Percentiles rank a stretch among this genome's conserved stretches.
These are phyloP conservation scores for Talaromyces sp. DNA, from an alignment of 2,329 filamentous ascomycete genomes.

Conservation along the genomic window DNA sequence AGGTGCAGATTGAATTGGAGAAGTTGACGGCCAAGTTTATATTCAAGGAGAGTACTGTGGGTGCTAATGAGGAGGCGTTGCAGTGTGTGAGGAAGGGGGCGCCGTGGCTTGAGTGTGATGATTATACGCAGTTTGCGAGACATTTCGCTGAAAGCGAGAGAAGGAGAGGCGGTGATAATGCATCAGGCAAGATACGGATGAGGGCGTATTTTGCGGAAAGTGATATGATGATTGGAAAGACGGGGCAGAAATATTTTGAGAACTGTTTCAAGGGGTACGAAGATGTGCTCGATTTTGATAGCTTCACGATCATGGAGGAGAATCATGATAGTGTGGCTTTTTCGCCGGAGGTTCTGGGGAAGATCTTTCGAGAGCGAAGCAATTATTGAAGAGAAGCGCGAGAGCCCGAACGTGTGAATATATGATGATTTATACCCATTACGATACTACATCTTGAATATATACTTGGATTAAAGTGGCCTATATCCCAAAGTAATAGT, in stretches of 20 bases:
- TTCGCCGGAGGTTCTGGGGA: constrained; percentile 3
- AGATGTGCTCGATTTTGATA: constrained; percentile 37
- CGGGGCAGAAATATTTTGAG: constrained; percentile 46
- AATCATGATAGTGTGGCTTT: constrained; percentile 42
- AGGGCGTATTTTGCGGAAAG: constrained; percentile 38
- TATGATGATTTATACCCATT: background rate
- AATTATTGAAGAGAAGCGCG: background rate
- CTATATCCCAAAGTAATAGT: constrained; percentile 3
- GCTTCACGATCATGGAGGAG: constrained; percentile 30
- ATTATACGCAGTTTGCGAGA: constrained; percentile 33
- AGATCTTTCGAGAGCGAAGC: constrained; percentile 3
- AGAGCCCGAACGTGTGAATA: background rate
- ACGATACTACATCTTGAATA: background rate
- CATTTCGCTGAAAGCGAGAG: constrained; percentile 22
- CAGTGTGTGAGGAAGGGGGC: constrained; percentile 38
- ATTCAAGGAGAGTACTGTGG: constrained; percentile 34
- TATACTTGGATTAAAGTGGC: background rate
- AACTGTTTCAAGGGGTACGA: constrained; percentile 38
- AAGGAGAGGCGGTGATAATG: background rate
- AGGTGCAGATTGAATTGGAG: constrained; percentile 24
- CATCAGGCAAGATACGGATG: constrained; percentile 27
- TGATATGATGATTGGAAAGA: constrained; percentile 46
- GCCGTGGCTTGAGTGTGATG: constrained; percentile 36
- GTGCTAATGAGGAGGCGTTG: constrained; percentile 41
- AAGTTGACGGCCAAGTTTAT: constrained; percentile 23